These are phyloP conservation scores for Ashbya aceris DNA, from an alignment of 1,139 yeast genomes.

Conservation along the genomic window DNA sequence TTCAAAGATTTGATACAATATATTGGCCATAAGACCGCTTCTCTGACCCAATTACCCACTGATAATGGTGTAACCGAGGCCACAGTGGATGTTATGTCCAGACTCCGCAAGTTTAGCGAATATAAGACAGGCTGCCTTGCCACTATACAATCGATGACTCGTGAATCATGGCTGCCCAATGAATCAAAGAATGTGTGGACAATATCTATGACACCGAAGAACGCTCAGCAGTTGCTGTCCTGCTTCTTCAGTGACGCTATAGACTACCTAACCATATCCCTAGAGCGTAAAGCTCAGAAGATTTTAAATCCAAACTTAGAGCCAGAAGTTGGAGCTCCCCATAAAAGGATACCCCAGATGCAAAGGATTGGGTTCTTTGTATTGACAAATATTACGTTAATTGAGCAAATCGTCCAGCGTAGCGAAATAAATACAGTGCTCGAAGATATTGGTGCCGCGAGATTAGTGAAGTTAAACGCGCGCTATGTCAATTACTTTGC, in stretches of 20 bases:
- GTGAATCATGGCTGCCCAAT: conserved; percentile 65
- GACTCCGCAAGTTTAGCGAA: conserved; percentile 56
- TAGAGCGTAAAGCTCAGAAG: conserved; percentile 45
- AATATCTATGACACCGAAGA: conserved; percentile 26
- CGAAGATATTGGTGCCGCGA: conserved; percentile 49
- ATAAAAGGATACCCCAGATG: conserved; percentile 24
- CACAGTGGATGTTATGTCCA: conserved; percentile 57
- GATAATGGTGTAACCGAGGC: conserved; percentile 64
- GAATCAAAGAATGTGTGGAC: conserved; percentile 30
- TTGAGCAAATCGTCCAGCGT: conserved; percentile 65
- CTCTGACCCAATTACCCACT: conserved; percentile 38
- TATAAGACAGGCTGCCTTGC: conserved; percentile 45
- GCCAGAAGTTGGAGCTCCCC: conserved; percentile 20
- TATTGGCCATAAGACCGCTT: conserved; percentile 44
- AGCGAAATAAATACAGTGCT: conserved; percentile 48
- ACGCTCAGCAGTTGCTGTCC: conserved; percentile 46
- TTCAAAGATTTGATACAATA: conserved; percentile 45
- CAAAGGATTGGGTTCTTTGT: conserved; percentile 56
- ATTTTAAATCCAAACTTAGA: conserved; percentile 34
- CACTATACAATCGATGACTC: conserved; percentile 43
- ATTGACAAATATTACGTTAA: conserved; percentile 59
- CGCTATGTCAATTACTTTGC: conserved; percentile 68
- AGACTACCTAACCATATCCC: conserved; percentile 57
- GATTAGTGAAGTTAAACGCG: conserved; percentile 63
- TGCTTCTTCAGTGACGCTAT: conserved; percentile 65